Base-by-base conservation (phyloP, 225 moss, liverwort and hornwort genomes). In the Anthoceros angustus region DNA sequence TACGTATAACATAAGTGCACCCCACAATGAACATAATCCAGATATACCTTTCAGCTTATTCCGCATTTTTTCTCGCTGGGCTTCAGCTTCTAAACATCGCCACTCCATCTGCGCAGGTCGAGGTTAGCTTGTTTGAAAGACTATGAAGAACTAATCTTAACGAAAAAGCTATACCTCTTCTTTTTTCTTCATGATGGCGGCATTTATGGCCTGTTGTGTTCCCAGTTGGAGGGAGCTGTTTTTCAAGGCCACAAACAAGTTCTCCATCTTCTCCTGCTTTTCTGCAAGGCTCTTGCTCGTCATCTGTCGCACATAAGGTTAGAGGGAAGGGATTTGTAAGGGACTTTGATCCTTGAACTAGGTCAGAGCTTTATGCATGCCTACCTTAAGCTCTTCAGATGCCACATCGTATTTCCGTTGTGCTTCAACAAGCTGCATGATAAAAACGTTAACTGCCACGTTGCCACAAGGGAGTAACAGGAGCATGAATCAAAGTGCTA, bases 141-240 rank as follows among this genome's bases (percentile, higher is more conserved):
- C 1, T 18, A 48, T 2, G 1, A 12, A 48, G 12, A 48, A 48
- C 12, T 48, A 6, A 12, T 18, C 5, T 6, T 48, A 5, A 48
- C 18, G 5, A 5, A 12, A 12, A 48, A 18, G 46, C 14, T 67
- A 48, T 64, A 83, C 85, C 81, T 85, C 83, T 80, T 86, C 85
- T 46, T 88, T 88, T 63, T 77, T 86, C 70, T 78, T 83, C 88
- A 88, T 86, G 32, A 88, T 67, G 6, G 76, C 71, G 12, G 71
- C 73, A 62, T 85, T 88, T 48, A 86, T 69, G 40, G 77, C 79
- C 42, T 80, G 77, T 62, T 88, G 83, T 41, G 76, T 83, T 65
- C 83, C 74, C 12, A 88, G 55, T 12, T 78, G 73, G 41, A 32
- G 39, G 10, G 74, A 81, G 25, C 76, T 65, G 32, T 74, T 81